phyloP scores from a whole-genome alignment of 129 eudicot species.

The Glebionis coronaria region DNA sequence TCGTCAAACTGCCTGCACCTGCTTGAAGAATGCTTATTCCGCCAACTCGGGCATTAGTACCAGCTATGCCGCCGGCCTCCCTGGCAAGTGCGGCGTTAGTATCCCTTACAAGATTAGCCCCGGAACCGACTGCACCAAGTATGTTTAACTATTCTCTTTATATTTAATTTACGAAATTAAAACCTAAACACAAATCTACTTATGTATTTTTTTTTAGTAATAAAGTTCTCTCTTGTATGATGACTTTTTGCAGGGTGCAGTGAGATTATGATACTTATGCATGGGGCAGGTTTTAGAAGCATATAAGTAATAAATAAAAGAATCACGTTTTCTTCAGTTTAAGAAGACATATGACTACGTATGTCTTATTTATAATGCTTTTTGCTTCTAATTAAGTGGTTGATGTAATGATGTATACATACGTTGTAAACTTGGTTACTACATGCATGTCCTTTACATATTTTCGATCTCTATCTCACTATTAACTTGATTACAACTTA shows the following conservation, averaged over 20 bases:
- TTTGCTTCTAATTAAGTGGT: neutral
- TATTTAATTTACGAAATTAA: neutral
- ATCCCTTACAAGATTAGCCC: slow-evolving; percentile 17
- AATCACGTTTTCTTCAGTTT: neutral
- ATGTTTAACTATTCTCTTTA: neutral
- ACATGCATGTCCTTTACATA: neutral
- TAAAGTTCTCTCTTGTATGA: neutral
- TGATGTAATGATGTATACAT: neutral
- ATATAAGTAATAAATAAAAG: neutral
- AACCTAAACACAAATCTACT: neutral
- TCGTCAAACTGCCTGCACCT: slow-evolving; percentile 2
- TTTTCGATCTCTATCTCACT: neutral
- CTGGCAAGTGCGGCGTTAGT: slow-evolving; percentile 14
- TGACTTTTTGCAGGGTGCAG: slow-evolving; percentile 1
- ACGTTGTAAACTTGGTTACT: neutral
- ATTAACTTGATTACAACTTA: too few species aligned
- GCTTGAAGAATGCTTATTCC: neutral
- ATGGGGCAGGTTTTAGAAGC: neutral
- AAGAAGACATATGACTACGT: neutral
- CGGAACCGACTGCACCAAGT: slow-evolving; percentile 6
- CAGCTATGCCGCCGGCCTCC: slow-evolving; percentile 2
- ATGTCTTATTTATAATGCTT: neutral
- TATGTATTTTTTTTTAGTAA: neutral
- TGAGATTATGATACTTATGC: neutral
- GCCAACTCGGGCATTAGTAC: neutral